Evolutionary conservation across 768 basidiomycete genomes (phyloP).

Genomic region (Cystofilobasidium ferigula): DNA sequence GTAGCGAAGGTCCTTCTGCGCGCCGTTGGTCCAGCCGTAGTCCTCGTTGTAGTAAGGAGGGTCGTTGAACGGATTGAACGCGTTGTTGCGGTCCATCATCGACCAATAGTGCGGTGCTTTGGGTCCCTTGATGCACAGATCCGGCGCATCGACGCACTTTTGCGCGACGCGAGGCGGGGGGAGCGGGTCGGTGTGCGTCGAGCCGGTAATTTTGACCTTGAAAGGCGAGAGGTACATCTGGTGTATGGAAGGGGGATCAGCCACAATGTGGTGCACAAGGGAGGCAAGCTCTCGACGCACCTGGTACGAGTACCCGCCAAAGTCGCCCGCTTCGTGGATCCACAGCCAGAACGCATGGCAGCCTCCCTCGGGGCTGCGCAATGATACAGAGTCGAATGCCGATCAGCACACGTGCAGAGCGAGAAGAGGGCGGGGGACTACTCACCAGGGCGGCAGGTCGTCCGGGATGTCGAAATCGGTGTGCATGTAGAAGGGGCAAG

Average conservation of each 20-base stretch:
- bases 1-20: neutral
- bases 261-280: too few relatives aligned
- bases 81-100: neutral
- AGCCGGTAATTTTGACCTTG: neutral
- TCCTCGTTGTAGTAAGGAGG: constrained; percentile 1
- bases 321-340: constrained; percentile 12
- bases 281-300: too few relatives aligned
- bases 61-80: neutral
- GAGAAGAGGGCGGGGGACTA: neutral
- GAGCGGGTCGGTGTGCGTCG: neutral
- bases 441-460: constrained; percentile 8
- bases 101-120: neutral
- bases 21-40: neutral
- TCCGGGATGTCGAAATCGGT: constrained; percentile 2
- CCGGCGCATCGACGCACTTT: constrained; percentile 4
- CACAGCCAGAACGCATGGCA: constrained; percentile 7
- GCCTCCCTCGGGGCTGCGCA: neutral
- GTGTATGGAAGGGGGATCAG: neutral
- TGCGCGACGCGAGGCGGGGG: neutral
- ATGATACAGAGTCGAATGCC: neutral
- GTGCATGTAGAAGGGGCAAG: neutral
- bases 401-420: too few relatives aligned
- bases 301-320: neutral
- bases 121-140: neutral
- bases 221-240: constrained; percentile 1